Conservation (phyloP, 2,329 filamentous ascomycete species). For the Arthrobotrys conoides region DNA sequence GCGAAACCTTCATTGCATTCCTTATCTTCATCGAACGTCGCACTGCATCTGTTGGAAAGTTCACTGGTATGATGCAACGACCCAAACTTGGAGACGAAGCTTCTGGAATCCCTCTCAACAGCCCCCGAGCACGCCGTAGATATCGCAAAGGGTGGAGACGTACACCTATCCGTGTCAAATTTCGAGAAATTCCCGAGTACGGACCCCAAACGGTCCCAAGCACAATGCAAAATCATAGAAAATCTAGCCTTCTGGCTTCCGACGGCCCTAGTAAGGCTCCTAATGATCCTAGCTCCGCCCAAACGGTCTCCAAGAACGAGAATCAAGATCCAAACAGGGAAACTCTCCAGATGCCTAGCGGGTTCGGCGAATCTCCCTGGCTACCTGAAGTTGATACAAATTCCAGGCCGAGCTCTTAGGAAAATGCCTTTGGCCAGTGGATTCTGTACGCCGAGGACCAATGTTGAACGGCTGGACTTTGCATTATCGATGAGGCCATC, state of each 20-base stretch:
- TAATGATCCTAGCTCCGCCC: background rate
- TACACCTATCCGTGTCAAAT: background rate
- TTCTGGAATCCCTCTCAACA: constrained; percentile 55
- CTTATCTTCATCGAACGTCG: constrained; percentile 43
- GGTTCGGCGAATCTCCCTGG: constrained; percentile 38
- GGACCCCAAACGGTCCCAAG: constrained; percentile 13
- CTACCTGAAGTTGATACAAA: background rate
- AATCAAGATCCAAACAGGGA: background rate
- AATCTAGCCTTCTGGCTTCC: too few species aligned
- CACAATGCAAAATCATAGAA: constrained; percentile 20
- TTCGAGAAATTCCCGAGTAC: background rate
- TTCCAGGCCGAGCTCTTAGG: constrained; percentile 30
- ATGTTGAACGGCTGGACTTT: constrained; percentile 7
- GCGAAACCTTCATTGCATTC: constrained; percentile 43
- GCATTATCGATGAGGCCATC: too few species aligned
- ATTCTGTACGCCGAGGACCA: constrained; percentile 26
- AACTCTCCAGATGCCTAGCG: constrained; percentile 45
- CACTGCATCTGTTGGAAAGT: constrained; percentile 47
- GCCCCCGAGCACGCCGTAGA: constrained; percentile 42
- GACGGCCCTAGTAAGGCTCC: constrained; percentile 20
- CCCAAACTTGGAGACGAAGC: constrained; percentile 53
- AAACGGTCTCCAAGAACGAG: background rate
- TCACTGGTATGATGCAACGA: constrained; percentile 46
- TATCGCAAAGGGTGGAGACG: constrained; percentile 14
- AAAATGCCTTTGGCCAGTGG: constrained; percentile 18